Percentiles rank a stretch among this genome's conserved stretches.
Evolutionary conservation across 257 asterid species (phyloP).

Genomic region (Lycium ferocissimum): DNA sequence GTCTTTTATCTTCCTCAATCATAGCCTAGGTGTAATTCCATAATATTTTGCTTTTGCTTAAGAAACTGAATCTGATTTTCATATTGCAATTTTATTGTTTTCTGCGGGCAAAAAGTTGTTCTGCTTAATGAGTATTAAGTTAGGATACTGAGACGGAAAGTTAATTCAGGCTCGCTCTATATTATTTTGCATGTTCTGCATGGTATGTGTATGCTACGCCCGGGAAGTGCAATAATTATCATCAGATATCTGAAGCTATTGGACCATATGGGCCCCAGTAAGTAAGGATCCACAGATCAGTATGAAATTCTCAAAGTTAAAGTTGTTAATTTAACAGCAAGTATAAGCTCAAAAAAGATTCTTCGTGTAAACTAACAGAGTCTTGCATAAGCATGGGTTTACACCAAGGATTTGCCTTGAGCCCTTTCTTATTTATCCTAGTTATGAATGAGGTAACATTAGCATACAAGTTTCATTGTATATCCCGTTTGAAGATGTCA

Average conservation of each 20-base stretch:
- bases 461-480: background rate
- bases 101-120: background rate
- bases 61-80: background rate
- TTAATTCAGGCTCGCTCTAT: background rate
- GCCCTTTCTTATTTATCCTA: background rate
- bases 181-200: background rate
- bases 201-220: background rate
- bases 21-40: background rate
- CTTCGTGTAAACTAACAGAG: background rate
- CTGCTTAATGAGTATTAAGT: background rate
- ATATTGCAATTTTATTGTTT: background rate
- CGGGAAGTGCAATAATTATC: background rate
- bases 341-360: background rate
- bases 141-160: background rate
- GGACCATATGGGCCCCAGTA: background rate
- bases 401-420: background rate
- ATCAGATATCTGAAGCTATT: background rate
- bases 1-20: background rate
- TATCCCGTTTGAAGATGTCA: background rate
- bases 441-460: background rate
- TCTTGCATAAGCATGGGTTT: background rate
- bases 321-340: background rate
- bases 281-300: background rate
- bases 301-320: background rate
- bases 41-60: background rate